Evolutionary conservation across 148 eudicot species (phyloP), one percentile per base, ranked within the genome.

Genomic region (Pouteria glomerata): DNA sequence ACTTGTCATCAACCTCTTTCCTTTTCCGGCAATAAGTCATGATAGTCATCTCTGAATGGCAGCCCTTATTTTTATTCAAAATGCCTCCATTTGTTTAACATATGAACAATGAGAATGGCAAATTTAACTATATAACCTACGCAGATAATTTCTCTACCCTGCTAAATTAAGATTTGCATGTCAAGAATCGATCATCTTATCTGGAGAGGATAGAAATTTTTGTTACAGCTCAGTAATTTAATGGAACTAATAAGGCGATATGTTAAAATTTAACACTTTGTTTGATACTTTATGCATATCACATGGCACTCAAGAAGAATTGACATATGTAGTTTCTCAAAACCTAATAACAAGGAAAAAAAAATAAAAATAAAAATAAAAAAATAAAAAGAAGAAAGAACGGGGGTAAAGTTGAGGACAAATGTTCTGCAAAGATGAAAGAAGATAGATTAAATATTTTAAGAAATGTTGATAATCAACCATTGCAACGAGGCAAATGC

Each of bases 11-110:
- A 67, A 59, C 55, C 61, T 80, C 91, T 66, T 63, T 81, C 77
- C 79, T 81, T 67, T 86, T 80, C 72, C 82, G 87, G 87, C 89
- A 81, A 72, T 86, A 95, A 68, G 97, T 91, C 50, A 95, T 88
- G 42, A 88, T 90, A 67, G 83, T 80, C 73, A 89, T 66, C 77
- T 91, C 79, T 27, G 97, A 90, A 70, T 80, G 64, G 57, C 91
- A 95, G 0, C 97, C 97, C 67, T 80, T 89, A 71, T 91, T 89
- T 66, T 73, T 83, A 84, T 79, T 71, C 85, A 82, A 63, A 89
- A 34, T 39, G 82, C 86, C 83, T 91, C 96, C 66, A 91, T 81
- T 97, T 95, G 93, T 35, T 13, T 37, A 61, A 72, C 21, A 35
- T 23, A 57, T n/a, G n/a, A 70, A 30, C 29, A 21, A 62, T 35